A percentile compares a stretch with the other conserved stretches of the same genome.
phyloP scores from a whole-genome alignment of 73 alveolate genomes.

The Uronychia setigera region DNA sequence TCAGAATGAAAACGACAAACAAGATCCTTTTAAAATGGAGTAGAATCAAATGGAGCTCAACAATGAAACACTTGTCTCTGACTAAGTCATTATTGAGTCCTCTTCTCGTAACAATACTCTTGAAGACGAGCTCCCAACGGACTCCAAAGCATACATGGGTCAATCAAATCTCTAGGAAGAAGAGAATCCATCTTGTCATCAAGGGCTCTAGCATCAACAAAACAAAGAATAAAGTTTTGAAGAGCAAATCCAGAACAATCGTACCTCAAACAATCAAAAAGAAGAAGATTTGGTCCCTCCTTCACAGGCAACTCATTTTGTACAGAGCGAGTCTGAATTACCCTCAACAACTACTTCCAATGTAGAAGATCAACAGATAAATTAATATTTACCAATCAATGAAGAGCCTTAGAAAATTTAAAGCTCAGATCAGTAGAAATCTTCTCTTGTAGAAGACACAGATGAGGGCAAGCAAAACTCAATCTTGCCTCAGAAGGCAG shows the following conservation, averaged over 20 bases:
- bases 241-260: background rate
- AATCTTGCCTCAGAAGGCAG: slow-evolving; percentile 2
- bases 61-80: background rate
- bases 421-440: background rate
- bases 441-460: background rate
- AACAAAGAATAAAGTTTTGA: background rate
- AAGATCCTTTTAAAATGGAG: background rate
- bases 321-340: no score
- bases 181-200: background rate
- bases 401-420: no score
- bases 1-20: background rate
- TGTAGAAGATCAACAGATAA: no score
- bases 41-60: background rate
- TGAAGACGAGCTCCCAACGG: background rate
- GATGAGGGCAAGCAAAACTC: no score
- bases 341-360: no score
- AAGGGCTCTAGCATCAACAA: background rate
- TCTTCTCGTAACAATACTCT: background rate
- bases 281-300: background rate
- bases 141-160: background rate
- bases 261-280: background rate
- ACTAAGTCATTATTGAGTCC: background rate
- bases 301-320: background rate
- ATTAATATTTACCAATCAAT: no score
- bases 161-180: background rate